Evolutionary conservation across 805 yeast genomes (phyloP), one percentile per base, ranked within the genome.

Genomic region (Schizosaccharomyces cryophilus): DNA sequence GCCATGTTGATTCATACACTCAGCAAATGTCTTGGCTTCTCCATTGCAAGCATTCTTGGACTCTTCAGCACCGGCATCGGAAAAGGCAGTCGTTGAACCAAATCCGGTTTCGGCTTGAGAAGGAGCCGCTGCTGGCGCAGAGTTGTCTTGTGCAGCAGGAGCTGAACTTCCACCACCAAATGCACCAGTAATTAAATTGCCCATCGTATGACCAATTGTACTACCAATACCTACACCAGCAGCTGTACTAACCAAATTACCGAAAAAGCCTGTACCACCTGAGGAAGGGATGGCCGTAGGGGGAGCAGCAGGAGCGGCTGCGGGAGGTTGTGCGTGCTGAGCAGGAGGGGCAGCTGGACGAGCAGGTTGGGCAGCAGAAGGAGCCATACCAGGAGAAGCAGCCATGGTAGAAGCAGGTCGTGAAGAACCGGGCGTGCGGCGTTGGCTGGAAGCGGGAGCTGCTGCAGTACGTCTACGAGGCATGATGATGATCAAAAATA

Each of bases 151-250:
- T 11, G 17, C 51, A 11, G 51, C 26, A 15, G 51, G 26, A 11
- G 51, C 51, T 19, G 51, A 45, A 45, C 86, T 79, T 2, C 51
- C 26, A 62, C 95, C 95, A 61, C 95, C 87, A 68, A 90, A 90
- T 79, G 93, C 74, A 60, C 87, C 78, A 60, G 95, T 82, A 67
- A 93, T 75, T 68, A 97, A 97, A 64, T 95, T 95, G 75, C 96
- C 96, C 63, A 90, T 66, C 51, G 96, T 87, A 78, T 93, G 98
- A 64, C 98, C 98, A 61, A 90, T 83, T 64, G 97, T 84, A 61
- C 96, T 87, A 68, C 98, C 98, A 62, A 93, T 96, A 61, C 97
- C 98, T 56, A 93, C 98, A 82, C 98, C 98, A 60, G 97, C 98
- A 62, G 98, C 98, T 59, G 98, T 93, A 59, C 95, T 78, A 48